These are phyloP conservation scores for Didymella lethalis DNA, from an alignment of 2,329 filamentous ascomycete genomes.

Conservation along the genomic window DNA sequence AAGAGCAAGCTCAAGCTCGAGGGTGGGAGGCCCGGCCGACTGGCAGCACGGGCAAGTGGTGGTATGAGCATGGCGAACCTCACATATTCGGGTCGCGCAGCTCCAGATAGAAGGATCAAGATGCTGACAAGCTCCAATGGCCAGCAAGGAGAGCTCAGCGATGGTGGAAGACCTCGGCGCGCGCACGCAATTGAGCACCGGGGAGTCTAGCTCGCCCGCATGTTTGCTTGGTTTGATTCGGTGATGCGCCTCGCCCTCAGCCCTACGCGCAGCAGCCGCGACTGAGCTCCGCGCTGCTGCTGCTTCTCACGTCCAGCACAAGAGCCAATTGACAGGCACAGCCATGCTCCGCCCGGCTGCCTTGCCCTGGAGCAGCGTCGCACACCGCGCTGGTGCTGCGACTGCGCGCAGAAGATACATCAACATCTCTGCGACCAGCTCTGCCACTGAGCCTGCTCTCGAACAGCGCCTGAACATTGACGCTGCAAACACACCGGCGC, in stretches of 20 bases:
- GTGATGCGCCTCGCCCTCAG: slow-evolving; percentile 15
- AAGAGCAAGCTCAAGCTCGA: slow-evolving; percentile 27
- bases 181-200: slow-evolving; percentile 15
- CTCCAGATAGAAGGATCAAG: not conserved
- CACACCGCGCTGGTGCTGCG: slow-evolving; percentile 30
- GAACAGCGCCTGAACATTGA: slow-evolving; percentile 40
- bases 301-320: slow-evolving; percentile 15
- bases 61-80: slow-evolving; percentile 45
- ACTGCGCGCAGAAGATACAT: slow-evolving; percentile 48
- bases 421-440: slow-evolving; percentile 57
- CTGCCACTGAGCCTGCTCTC: slow-evolving; percentile 52
- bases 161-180: slow-evolving; percentile 24
- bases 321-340: slow-evolving; percentile 38
- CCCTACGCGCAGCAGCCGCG: slow-evolving; percentile 18
- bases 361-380: slow-evolving; percentile 37
- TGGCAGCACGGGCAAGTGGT: slow-evolving; percentile 46
- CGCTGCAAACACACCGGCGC: slow-evolving; percentile 31
- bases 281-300: slow-evolving; percentile 18
- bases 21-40: slow-evolving; percentile 37
- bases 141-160: slow-evolving; percentile 9
- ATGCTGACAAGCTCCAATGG: slow-evolving; percentile 19
- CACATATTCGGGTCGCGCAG: slow-evolving; percentile 35
- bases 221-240: slow-evolving; percentile 24
- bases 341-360: slow-evolving; percentile 45
- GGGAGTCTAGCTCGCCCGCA: slow-evolving; percentile 19